Evolutionary conservation across 495 filamentous ascomycete genomes (phyloP).

Genomic region (Trichocladium uniseriatum): DNA sequence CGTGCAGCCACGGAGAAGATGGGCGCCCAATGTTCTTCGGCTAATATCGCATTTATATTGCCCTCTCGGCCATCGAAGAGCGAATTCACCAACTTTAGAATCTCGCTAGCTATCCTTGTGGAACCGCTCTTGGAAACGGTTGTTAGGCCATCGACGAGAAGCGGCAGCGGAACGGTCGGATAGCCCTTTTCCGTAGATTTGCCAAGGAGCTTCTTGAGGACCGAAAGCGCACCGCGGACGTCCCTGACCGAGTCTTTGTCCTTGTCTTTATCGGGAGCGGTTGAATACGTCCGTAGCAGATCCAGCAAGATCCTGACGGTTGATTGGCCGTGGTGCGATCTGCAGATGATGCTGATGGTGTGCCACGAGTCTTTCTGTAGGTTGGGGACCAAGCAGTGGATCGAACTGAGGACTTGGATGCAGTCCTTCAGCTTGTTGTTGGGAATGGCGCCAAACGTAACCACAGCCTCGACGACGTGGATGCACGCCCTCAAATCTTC

Average conservation of each 20-base stretch:
- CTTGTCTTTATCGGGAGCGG: slow-evolving; percentile 43
- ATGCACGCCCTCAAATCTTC: slow-evolving; percentile 69
- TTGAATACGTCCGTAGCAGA: slow-evolving; percentile 46
- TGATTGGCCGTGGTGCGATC: slow-evolving; percentile 66
- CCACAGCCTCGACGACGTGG: slow-evolving; percentile 66
- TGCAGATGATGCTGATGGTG: slow-evolving; percentile 65
- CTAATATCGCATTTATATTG: slow-evolving; percentile 35
- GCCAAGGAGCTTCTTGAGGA: slow-evolving; percentile 55
- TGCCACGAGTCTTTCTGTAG: slow-evolving; percentile 67
- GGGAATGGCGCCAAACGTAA: slow-evolving; percentile 70
- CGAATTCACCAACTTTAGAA: slow-evolving; percentile 44
- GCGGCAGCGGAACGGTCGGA: slow-evolving; percentile 48
- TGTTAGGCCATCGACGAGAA: slow-evolving; percentile 49
- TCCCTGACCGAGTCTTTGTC: slow-evolving; percentile 43
- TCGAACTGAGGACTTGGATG: slow-evolving; percentile 71
- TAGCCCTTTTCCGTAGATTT: slow-evolving; percentile 54
- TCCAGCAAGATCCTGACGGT: slow-evolving; percentile 56
- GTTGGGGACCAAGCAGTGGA: slow-evolving; percentile 62
- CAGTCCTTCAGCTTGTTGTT: slow-evolving; percentile 55
- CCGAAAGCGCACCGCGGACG: slow-evolving; percentile 57
- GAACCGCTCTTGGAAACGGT: slow-evolving; percentile 47
- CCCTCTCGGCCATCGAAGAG: slow-evolving; percentile 37
- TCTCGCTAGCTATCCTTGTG: slow-evolving; percentile 42
- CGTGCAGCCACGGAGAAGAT: slow-evolving; percentile 39
- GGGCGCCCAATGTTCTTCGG: slow-evolving; percentile 46